Conservation (phyloP, 1,284 basidiomycete genomes). For the Trichosporon inkin region DNA sequence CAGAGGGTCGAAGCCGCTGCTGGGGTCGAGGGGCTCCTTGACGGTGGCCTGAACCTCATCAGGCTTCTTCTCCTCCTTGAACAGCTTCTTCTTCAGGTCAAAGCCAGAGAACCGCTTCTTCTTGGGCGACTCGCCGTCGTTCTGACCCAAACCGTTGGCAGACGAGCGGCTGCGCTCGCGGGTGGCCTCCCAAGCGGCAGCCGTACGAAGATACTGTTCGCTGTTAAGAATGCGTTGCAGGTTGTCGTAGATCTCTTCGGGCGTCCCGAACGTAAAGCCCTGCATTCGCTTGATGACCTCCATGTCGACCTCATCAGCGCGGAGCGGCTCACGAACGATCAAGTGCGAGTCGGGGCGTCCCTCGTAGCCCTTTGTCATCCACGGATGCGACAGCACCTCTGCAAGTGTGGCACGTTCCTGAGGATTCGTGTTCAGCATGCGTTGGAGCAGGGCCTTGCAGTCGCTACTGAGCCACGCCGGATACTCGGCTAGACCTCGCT, state of each 20-base stretch:
- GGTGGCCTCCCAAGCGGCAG: constrained; percentile 73
- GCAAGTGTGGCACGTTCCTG: constrained; percentile 70
- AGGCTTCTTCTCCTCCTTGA: constrained; percentile 55
- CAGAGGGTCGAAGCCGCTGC: constrained; percentile 86
- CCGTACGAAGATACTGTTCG: constrained; percentile 69
- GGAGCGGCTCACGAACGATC: constrained; percentile 80
- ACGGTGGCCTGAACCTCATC: constrained; percentile 30
- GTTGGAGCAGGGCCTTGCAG: constrained; percentile 86
- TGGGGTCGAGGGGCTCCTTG: constrained; percentile 66
- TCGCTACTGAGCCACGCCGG: constrained; percentile 95
- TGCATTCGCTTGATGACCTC: constrained; percentile 87
- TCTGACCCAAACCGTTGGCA: constrained; percentile 25
- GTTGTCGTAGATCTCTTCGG: constrained; percentile 75
- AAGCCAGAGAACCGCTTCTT: constrained; percentile 77
- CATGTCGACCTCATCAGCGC: constrained; percentile 77
- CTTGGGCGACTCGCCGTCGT: constrained; percentile 42
- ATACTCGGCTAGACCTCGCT: constrained; percentile 93
- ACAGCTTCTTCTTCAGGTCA: constrained; percentile 91
- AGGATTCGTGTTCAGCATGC: constrained; percentile 97
- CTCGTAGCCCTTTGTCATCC: constrained; percentile 88
- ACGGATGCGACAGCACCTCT: constrained; percentile 87
- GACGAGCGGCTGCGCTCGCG: constrained; percentile 51
- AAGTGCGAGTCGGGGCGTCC: constrained; percentile 78
- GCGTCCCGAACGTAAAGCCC: constrained; percentile 92
- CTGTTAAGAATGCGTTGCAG: constrained; percentile 70